Evolutionary conservation across 208 protist genomes (phyloP).

Genomic region (Wallacemonas rigidus): DNA sequence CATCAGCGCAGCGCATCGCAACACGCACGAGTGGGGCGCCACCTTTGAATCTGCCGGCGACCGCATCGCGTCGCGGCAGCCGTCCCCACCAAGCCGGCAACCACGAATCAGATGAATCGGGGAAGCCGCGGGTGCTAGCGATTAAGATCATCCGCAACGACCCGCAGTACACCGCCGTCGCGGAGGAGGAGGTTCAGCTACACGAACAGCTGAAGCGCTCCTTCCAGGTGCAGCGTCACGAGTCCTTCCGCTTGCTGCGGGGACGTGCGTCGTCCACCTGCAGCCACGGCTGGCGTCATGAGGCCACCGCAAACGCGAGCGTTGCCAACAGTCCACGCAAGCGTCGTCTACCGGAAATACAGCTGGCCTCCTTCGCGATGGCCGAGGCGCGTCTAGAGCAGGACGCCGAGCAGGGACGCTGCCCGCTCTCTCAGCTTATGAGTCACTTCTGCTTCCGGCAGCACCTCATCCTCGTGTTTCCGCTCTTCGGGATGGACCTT

Average conservation of each 20-base stretch:
- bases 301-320: not conserved
- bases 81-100: not conserved
- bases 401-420: conserved; percentile 19
- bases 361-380: conserved; percentile 13
- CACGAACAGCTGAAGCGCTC: conserved; percentile 37
- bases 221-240: conserved; percentile 14
- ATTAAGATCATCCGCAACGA: conserved; percentile 41
- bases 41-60: not conserved
- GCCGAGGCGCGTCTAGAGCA: conserved; percentile 18
- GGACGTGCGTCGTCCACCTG: not conserved
- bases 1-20: conserved; percentile 10
- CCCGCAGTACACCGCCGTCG: conserved; percentile 42
- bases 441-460: conserved; percentile 49
- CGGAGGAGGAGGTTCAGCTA: conserved; percentile 45
- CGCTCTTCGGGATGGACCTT: conserved; percentile 64
- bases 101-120: conserved; percentile 8
- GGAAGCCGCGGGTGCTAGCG: conserved; percentile 22
- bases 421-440: conserved; percentile 33
- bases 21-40: not conserved
- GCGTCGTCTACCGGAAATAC: conserved; percentile 10
- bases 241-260: conserved; percentile 10
- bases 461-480: conserved; percentile 63
- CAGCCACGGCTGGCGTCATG: conserved; percentile 4
- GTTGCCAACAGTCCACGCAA: conserved; percentile 8
- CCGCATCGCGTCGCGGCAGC: not conserved